Base-by-base conservation (phyloP, 2,329 filamentous ascomycete genomes). In the Pseudogymnoascus sp. region DNA sequence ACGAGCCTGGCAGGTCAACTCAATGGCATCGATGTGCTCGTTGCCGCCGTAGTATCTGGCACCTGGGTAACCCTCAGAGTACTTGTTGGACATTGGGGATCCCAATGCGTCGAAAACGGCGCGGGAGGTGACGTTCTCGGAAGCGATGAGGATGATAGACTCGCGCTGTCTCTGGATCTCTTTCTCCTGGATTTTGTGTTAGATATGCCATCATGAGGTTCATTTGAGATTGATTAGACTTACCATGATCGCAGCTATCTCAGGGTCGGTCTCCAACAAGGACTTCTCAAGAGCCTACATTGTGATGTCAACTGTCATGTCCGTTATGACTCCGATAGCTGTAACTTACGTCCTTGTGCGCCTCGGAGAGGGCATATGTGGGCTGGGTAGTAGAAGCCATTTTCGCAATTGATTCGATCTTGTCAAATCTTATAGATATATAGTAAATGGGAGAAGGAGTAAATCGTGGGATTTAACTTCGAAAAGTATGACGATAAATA, bases 1-100 rank as follows among this genome's bases (percentile, higher is more conserved):
- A 79, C 95, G 89, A 77, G 87, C 84, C 83, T 99, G 95, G 85
- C 95, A 99, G 66, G 95, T 89, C 70, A 90, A 84, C 85, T 99
- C 95, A 73, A 97, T 92, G 78, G 91, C 84, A 78, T 99, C 95
- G 71, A 99, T 99, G 84, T 95, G 91, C 84, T 99, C 90, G 83
- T 99, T 99, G 75, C 95, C 95, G 75, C 95, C 95, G 75, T 99
- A 99, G 86, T 99, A 99, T 79, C 95, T 89, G 72, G 95, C 95
- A 76, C 95, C 95, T 70, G 95, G 95, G 78, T 96, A 96, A 69
- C 95, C 95, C 83, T 99, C 95, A 17, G 92, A 97, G 86, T 99
- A 99, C 83, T 99, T 99, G 86, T 99, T 96, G 79, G 90, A 91
- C 90, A 95, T 96, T 77, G 90, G 89, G 65, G 88, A 93, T 74